Evolutionary conservation across 352 stramenopile genomes (phyloP).

Genomic region (Saprolegnia parasitica): DNA sequence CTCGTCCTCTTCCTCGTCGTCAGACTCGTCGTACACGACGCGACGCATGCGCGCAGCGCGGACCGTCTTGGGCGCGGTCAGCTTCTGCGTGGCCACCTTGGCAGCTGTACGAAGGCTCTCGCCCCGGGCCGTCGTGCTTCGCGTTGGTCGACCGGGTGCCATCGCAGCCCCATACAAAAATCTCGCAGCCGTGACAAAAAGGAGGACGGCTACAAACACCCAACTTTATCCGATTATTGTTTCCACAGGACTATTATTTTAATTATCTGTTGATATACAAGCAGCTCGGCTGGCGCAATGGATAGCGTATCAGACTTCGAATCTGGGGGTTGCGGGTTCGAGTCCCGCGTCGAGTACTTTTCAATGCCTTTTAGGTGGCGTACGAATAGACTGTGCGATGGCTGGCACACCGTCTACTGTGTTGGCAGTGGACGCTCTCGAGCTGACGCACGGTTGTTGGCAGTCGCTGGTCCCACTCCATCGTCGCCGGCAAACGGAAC

Average conservation of each 20-base stretch:
- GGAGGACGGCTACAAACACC: neutral
- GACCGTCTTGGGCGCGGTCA: slow-evolving; percentile 8
- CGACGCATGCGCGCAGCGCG: slow-evolving; percentile 27
- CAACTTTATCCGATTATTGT: too few relatives aligned
- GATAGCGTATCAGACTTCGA: slow-evolving; percentile 36
- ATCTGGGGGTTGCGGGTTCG: slow-evolving; percentile 35
- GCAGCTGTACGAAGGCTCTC: slow-evolving; percentile 17
- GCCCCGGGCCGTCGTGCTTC: slow-evolving; percentile 2
- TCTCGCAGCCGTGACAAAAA: neutral
- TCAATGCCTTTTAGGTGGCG: slow-evolving; percentile 2
- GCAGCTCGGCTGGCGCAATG: slow-evolving; percentile 31
- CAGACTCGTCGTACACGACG: slow-evolving; percentile 28
- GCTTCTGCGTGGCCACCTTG: slow-evolving; percentile 22
- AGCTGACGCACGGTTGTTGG: too few relatives aligned
- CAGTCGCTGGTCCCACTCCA: too few relatives aligned
- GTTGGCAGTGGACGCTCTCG: neutral
- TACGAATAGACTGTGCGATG: neutral
- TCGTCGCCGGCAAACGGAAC: too few relatives aligned
- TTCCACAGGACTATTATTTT: too few relatives aligned
- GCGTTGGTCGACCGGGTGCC: slow-evolving; percentile 11
- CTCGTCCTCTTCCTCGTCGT: slow-evolving; percentile 17
- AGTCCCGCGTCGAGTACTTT: slow-evolving; percentile 31
- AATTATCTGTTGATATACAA: too few relatives aligned
- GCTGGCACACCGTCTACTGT: neutral
- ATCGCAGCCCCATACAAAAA: slow-evolving; percentile 14